phyloP scores from a whole-genome alignment of 768 basidiomycete species.

The Auriculariales sp. region DNA sequence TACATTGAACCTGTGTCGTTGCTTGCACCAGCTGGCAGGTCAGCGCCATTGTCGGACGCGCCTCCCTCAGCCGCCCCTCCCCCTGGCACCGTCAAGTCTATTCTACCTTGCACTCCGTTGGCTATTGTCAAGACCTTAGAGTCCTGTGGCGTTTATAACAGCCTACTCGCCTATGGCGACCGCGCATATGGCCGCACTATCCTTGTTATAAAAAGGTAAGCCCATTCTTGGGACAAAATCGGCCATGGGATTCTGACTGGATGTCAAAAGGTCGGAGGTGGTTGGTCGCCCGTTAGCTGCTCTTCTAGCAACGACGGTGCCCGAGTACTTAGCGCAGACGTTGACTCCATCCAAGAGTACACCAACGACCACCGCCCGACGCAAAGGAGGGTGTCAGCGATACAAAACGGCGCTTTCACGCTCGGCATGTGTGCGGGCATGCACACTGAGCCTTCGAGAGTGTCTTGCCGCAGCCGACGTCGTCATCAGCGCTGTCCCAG shows the following conservation, averaged over 20 bases:
- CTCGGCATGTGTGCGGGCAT: conserved; percentile 72
- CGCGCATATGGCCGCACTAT: conserved; percentile 86
- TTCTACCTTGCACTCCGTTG: conserved; percentile 93
- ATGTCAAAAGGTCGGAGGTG: conserved; percentile 91
- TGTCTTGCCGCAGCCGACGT: conserved; percentile 81
- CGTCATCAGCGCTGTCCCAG: conserved; percentile 84
- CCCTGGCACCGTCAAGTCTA: conserved; percentile 81
- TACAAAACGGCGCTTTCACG: conserved; percentile 74
- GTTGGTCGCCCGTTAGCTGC: conserved; percentile 96
- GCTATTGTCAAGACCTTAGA: conserved; percentile 95
- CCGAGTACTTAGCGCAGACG: conserved; percentile 86
- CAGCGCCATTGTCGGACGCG: conserved; percentile 15
- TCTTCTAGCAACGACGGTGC: conserved; percentile 94
- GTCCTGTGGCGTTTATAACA: conserved; percentile 84
- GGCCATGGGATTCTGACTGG: too few species aligned
- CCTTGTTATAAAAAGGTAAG: conserved; percentile 85
- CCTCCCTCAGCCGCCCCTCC: conserved; percentile 49
- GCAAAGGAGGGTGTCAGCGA: too few species aligned
- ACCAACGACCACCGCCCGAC: conserved; percentile 64
- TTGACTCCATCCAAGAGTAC: conserved; percentile 92
- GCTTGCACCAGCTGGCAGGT: conserved; percentile 25
- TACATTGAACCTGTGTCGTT: conserved; percentile 75
- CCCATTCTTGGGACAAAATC: too few species aligned
- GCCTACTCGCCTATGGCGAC: conserved; percentile 82
- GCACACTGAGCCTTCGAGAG: conserved; percentile 52